Conservation (phyloP, 1,284 basidiomycete species). For the Waitea zeae region DNA sequence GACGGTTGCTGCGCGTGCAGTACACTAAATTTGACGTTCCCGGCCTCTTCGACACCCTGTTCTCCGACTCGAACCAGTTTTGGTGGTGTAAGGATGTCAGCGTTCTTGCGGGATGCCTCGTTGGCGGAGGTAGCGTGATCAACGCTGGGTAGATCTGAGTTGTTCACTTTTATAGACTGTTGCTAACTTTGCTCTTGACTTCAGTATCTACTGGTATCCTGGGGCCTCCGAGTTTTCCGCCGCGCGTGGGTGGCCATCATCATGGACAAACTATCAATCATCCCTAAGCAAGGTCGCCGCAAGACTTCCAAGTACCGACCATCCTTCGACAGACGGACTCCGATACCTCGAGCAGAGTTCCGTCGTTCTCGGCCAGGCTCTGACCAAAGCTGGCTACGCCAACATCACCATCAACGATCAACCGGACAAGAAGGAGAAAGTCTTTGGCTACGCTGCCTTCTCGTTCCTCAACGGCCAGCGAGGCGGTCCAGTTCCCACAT, state of each 20-base stretch:
- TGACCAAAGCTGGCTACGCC: slow-evolving; percentile 28
- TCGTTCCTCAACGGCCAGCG: slow-evolving; percentile 42
- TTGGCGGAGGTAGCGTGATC: slow-evolving; percentile 44
- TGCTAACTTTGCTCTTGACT: too few relatives aligned
- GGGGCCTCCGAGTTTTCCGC: slow-evolving; percentile 31
- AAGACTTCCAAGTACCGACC: slow-evolving; percentile 40
- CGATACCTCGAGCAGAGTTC: slow-evolving; percentile 36
- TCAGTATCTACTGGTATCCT: slow-evolving; percentile 44
- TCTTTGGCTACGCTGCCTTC: slow-evolving; percentile 36
- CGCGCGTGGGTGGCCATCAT: slow-evolving; percentile 31
- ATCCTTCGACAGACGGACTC: slow-evolving; percentile 39
- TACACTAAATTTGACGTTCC: slow-evolving; percentile 45
- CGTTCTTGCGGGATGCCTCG: slow-evolving; percentile 44
- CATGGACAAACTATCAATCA: slow-evolving; percentile 31
- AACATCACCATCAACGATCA: slow-evolving; percentile 36
- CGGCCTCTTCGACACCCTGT: slow-evolving; percentile 48
- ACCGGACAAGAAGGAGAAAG: slow-evolving; percentile 38
- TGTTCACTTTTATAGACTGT: too few relatives aligned
- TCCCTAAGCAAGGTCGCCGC: slow-evolving; percentile 30
- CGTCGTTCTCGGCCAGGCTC: slow-evolving; percentile 23
- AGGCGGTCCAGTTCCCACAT: slow-evolving; percentile 39
- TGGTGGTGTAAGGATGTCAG: slow-evolving; percentile 49
- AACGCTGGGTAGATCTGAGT: too few relatives aligned
- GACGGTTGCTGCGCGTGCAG: too few relatives aligned
- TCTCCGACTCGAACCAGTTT: slow-evolving; percentile 32